Evolutionary conservation across 345 rosid genomes (phyloP).

Genomic region (Hibiscus trionum): DNA sequence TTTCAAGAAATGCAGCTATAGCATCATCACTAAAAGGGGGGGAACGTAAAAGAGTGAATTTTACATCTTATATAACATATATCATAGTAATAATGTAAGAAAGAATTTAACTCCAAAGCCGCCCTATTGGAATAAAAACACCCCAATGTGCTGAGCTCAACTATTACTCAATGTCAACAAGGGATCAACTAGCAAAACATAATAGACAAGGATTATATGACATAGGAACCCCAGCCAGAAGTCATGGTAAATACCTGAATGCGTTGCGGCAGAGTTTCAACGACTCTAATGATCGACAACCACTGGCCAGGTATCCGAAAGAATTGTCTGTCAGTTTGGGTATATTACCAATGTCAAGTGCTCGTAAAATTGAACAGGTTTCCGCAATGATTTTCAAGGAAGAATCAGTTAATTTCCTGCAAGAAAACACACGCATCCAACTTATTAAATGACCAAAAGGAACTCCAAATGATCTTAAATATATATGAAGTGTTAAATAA

Average conservation of each 20-base stretch:
- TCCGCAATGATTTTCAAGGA: slow-evolving; percentile 65
- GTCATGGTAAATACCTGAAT: slow-evolving; percentile 45
- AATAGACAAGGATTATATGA: background rate
- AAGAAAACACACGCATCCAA: slow-evolving; percentile 16
- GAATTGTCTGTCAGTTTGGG: slow-evolving; percentile 70
- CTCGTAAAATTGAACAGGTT: slow-evolving; percentile 44
- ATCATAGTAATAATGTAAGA: background rate
- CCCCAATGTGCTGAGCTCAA: background rate
- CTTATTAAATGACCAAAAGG: slow-evolving; percentile 11
- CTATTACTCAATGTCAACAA: background rate
- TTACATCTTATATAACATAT: slow-evolving; percentile 4
- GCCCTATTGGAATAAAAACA: background rate
- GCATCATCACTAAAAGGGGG: slow-evolving; percentile 66
- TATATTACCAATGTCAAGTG: slow-evolving; percentile 61
- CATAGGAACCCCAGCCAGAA: background rate
- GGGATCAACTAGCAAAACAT: background rate
- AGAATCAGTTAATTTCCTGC: slow-evolving; percentile 76
- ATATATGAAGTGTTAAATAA: background rate
- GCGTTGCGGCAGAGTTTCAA: slow-evolving; percentile 60
- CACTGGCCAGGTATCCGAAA: slow-evolving; percentile 74
- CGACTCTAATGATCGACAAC: slow-evolving; percentile 46
- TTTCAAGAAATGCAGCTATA: slow-evolving; percentile 81
- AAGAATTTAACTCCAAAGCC: background rate
- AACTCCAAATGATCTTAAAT: slow-evolving; percentile 3
- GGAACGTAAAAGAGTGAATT: background rate